Evolutionary conservation across 2,329 filamentous ascomycete genomes (phyloP).

Genomic region (Aspergillus pseudoviridinutans): DNA sequence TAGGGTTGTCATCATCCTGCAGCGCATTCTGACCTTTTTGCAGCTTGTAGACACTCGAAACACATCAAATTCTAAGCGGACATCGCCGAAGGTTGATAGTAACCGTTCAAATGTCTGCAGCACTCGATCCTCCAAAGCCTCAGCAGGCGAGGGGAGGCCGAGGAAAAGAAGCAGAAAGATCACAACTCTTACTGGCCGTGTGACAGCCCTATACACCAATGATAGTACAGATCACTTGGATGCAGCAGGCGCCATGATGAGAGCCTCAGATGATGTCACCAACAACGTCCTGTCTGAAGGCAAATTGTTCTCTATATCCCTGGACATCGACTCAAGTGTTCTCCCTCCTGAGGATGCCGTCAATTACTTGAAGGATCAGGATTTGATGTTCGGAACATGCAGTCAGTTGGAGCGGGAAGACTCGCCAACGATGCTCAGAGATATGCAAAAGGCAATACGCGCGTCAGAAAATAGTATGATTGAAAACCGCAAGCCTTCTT

Average conservation of each 20-base stretch:
- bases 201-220: constrained; percentile 64
- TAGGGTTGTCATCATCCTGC: background rate
- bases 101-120: constrained; percentile 13
- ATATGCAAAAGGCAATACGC: constrained; percentile 27
- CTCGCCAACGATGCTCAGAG: constrained; percentile 55
- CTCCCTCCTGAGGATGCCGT: constrained; percentile 67
- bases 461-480: constrained; percentile 25
- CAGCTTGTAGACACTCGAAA: constrained; percentile 25
- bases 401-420: constrained; percentile 75
- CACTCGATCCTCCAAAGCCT: constrained; percentile 7
- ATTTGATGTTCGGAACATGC: constrained; percentile 80
- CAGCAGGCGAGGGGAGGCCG: constrained; percentile 17
- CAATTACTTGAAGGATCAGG: constrained; percentile 62
- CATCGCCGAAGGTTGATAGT: constrained; percentile 2
- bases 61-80: constrained; percentile 10
- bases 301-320: constrained; percentile 19
- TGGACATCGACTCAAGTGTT: constrained; percentile 52
- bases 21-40: constrained; percentile 2
- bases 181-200: constrained; percentile 72
- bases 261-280: background rate
- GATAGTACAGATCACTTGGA: constrained; percentile 25
- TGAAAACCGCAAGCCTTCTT: background rate
- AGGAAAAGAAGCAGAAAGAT: constrained; percentile 65
- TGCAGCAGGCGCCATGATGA: constrained; percentile 4
- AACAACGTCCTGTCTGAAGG: constrained; percentile 2